Evolutionary conservation across 2,329 filamentous ascomycete genomes (phyloP).

Genomic region (Sporothrix protearum): DNA sequence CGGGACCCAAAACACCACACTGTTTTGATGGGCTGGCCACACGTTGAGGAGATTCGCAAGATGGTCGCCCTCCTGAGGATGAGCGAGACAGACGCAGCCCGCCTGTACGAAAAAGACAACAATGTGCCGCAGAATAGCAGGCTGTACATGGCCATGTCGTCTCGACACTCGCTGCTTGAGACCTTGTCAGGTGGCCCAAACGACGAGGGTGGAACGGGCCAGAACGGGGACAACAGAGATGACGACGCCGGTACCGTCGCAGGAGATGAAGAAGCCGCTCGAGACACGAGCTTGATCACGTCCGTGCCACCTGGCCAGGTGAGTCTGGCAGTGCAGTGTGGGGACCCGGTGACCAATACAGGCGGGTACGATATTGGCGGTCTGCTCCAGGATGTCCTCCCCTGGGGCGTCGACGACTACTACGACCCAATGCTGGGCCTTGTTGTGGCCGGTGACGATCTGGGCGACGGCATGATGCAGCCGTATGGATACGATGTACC

Average conservation of each 20-base stretch:
- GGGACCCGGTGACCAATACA: background rate
- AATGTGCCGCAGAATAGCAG: background rate
- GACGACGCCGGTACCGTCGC: background rate
- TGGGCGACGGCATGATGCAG: background rate
- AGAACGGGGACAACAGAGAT: background rate
- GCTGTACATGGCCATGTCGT: background rate
- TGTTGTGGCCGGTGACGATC: background rate
- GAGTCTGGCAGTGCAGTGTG: background rate
- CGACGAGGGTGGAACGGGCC: background rate
- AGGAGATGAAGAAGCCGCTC: background rate
- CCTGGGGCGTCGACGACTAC: background rate
- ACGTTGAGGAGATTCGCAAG: background rate
- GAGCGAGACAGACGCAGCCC: background rate
- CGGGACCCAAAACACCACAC: background rate
- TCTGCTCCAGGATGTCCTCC: background rate
- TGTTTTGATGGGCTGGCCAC: background rate
- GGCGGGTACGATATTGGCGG: background rate
- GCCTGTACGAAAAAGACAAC: background rate
- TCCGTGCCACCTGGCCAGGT: background rate
- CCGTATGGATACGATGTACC: background rate
- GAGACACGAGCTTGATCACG: background rate
- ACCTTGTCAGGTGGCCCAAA: background rate
- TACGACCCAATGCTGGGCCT: background rate
- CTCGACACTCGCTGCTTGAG: slow-evolving; percentile 5
- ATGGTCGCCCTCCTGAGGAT: background rate